Evolutionary conservation across 306 rosid genomes (phyloP).

Genomic region (Quercus robur): DNA sequence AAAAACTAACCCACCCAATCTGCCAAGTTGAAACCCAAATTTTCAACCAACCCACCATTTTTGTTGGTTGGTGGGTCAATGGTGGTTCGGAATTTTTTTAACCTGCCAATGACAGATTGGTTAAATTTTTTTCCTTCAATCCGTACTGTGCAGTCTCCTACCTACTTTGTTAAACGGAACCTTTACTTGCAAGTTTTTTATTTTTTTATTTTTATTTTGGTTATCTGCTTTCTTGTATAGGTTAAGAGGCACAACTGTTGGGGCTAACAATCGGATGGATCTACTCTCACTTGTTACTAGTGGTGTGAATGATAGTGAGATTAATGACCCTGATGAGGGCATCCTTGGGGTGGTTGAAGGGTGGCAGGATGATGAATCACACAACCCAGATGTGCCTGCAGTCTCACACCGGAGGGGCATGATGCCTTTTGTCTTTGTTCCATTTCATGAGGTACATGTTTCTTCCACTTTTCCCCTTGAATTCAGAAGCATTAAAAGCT

Average conservation of each 20-base stretch:
- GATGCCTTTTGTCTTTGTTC: conserved; percentile 83
- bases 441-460: conserved; percentile 69
- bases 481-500: background rate
- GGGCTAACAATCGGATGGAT: conserved; percentile 96
- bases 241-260: conserved; percentile 74
- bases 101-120: too few relatives aligned
- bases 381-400: conserved; percentile 94
- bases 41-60: too few relatives aligned
- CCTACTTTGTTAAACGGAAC: background rate
- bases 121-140: too few relatives aligned
- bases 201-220: background rate
- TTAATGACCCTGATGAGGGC: conserved; percentile 57
- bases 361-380: conserved; percentile 96
- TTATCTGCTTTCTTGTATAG: conserved; percentile 33
- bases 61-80: too few relatives aligned
- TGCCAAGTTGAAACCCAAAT: too few relatives aligned
- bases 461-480: background rate
- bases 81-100: too few relatives aligned
- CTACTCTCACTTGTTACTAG: conserved; percentile 85
- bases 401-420: conserved; percentile 86
- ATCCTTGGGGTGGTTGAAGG: conserved; percentile 85
- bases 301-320: conserved; percentile 69
- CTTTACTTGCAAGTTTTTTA: background rate
- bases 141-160: too few relatives aligned
- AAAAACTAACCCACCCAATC: too few relatives aligned